phyloP scores from a whole-genome alignment of 176 grass and related monocot genomes.

The Aechmea fasciata region DNA sequence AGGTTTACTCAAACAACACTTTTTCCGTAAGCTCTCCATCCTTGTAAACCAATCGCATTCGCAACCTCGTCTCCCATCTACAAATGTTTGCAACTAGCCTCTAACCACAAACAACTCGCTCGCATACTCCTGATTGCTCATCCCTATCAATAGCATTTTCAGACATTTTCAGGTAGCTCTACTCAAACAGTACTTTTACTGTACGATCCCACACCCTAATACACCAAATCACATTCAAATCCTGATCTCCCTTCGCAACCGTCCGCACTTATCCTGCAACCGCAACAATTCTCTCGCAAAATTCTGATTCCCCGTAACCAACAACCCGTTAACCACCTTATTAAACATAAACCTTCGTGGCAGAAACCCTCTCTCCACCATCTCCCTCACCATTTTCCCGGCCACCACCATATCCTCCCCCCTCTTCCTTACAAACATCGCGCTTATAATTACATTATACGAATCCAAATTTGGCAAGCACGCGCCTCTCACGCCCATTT shows the following conservation, averaged over 20 bases:
- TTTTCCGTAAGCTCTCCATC: background rate
- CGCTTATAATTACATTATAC: conserved; percentile 82
- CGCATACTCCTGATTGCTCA: conserved; percentile 70
- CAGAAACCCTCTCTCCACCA: conserved; percentile 78
- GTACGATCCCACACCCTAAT: background rate
- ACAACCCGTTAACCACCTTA: conserved; percentile 66
- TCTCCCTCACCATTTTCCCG: conserved; percentile 71
- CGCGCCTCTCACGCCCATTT: conserved; percentile 44
- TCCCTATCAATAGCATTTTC: conserved; percentile 66
- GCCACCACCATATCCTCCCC: conserved; percentile 63
- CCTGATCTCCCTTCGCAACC: conserved; percentile 46
- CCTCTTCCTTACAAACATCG: conserved; percentile 87
- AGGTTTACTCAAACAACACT: background rate
- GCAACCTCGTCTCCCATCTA: conserved; percentile 51
- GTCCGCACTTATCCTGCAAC: conserved; percentile 70
- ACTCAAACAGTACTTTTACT: background rate
- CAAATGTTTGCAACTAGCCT: conserved; percentile 54
- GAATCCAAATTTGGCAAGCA: conserved; percentile 85
- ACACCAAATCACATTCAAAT: conserved; percentile 27
- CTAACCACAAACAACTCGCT: conserved; percentile 59
- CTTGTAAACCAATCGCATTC: background rate
- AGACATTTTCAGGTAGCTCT: conserved; percentile 24
- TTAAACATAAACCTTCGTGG: conserved; percentile 92
- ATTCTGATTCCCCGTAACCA: conserved; percentile 74
- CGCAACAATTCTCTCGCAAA: conserved; percentile 62